Conservation (phyloP, 768 basidiomycete species). For the Dioszegia crocea region DNA sequence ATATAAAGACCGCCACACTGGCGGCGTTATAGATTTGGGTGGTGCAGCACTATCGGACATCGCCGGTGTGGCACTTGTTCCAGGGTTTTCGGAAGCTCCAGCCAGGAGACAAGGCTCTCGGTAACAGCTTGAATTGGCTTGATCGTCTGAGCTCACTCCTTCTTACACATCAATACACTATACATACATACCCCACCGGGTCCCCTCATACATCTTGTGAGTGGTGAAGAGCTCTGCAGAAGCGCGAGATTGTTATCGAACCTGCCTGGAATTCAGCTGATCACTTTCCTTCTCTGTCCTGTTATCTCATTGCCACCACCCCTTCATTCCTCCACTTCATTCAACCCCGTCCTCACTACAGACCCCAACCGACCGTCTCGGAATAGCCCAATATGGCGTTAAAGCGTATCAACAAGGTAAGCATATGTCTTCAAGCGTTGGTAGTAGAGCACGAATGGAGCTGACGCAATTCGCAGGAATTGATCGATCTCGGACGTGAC, state of each 20-base stretch:
- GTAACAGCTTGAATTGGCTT: no score
- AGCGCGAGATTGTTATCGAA: neutral
- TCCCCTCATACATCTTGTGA: neutral
- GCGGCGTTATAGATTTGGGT: constrained; percentile 1
- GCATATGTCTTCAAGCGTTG: neutral
- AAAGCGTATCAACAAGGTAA: constrained; percentile 95
- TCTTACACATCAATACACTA: neutral
- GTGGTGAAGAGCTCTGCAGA: neutral
- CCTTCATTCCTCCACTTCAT: neutral
- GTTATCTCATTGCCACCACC: neutral
- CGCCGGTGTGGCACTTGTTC: neutral
- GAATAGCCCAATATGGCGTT: constrained; percentile 66
- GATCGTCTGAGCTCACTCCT: neutral
- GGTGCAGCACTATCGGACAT: constrained; percentile 1
- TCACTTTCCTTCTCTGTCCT: neutral
- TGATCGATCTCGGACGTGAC: constrained; percentile 98
- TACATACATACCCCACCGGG: neutral
- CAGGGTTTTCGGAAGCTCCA: neutral
- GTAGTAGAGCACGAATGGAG: neutral
- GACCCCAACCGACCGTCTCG: neutral
- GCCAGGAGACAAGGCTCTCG: no score
- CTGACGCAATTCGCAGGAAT: constrained; percentile 62
- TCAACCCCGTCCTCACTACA: neutral
- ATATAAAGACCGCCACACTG: neutral
- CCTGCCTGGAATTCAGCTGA: neutral